Conservation (phyloP, 805 yeast genomes). For the Starmerella bombicola region DNA sequence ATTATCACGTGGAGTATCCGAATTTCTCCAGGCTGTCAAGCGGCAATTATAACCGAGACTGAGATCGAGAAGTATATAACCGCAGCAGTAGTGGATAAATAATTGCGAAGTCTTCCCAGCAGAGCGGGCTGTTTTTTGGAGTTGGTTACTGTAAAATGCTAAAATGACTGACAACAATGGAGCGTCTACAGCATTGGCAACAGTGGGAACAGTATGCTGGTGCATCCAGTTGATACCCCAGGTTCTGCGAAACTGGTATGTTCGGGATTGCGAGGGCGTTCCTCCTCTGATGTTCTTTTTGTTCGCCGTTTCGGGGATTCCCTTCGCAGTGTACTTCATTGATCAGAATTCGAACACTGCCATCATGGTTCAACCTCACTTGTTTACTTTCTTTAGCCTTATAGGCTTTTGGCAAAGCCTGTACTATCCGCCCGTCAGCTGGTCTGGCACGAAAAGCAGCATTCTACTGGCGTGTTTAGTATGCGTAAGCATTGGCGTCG, state of each 20-base stretch:
- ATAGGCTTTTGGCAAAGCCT: slow-evolving; percentile 58
- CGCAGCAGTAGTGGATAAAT: no score
- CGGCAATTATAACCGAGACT: no score
- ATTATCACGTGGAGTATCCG: no score
- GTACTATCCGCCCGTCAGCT: slow-evolving; percentile 58
- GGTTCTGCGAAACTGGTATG: slow-evolving; percentile 56
- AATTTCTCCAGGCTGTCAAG: no score
- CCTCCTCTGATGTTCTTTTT: slow-evolving; percentile 80
- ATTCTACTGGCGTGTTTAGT: slow-evolving; percentile 32
- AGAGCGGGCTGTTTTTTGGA: no score
- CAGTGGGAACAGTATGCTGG: slow-evolving; percentile 86
- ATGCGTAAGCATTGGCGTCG: slow-evolving; percentile 42
- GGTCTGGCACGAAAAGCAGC: slow-evolving; percentile 27
- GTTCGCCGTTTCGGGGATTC: slow-evolving; percentile 72
- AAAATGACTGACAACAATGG: slow-evolving; percentile 4
- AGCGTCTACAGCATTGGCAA: slow-evolving; percentile 43
- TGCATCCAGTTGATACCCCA: slow-evolving; percentile 86
- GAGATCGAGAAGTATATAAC: no score
- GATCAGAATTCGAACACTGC: slow-evolving; percentile 61
- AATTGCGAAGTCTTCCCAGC: no score
- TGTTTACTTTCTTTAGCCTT: slow-evolving; percentile 58
- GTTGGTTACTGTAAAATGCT: no score
- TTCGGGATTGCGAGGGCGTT: slow-evolving; percentile 72
- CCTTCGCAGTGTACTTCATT: slow-evolving; percentile 75
- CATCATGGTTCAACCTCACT: slow-evolving; percentile 73